Evolutionary conservation across 257 asterid genomes (phyloP), one percentile per base, ranked within the genome.

Genomic region (Solanum peruvianum): DNA sequence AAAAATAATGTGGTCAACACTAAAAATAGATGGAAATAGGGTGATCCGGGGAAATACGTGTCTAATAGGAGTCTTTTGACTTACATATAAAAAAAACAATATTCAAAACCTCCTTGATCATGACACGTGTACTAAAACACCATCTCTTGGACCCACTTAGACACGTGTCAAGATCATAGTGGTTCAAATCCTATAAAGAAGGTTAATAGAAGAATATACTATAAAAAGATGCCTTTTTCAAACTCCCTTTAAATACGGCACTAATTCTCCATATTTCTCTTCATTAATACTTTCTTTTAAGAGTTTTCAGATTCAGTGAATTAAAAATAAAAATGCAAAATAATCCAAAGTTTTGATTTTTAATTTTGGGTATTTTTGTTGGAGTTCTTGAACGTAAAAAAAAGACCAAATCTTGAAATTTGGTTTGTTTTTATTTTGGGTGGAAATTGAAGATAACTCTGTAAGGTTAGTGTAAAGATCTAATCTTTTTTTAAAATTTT

Each of bases 221-320:
- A 18, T 29, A 18, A 29, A 12, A 29, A 49, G 27, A 81, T 81
- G 45, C 85, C 69, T 18, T 29, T 25, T 29, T 49, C 3, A 0
- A 49, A 81, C 3, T 18, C 20, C 45, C 85, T 81, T 81, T 81
- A 81, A 81, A 81, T 81, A 81, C 4, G 85, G 85, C 85, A 49
- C 85, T 49, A 49, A 47, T 80, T 80, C 27, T 15, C 39, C 84
- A 78, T 45, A 62, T 60, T 81, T 81, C 67, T 29, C 69, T 49
- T 81, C 69, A 81, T 81, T 31, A 70, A 31, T 16, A 49, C 45
- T 49, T 31, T 75, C 29, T 75, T 8, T 11, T 75, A 5, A 58
- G 27, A 58, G 39, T 13, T 15, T 44, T 29, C 42, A 16, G 66
- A 49, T 49, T 29, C 44, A 81, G 44, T 47, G 70, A 81, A 25